Base-by-base conservation (phyloP, 106 monocot genomes). In the Acanthochlamys bracteata region DNA sequence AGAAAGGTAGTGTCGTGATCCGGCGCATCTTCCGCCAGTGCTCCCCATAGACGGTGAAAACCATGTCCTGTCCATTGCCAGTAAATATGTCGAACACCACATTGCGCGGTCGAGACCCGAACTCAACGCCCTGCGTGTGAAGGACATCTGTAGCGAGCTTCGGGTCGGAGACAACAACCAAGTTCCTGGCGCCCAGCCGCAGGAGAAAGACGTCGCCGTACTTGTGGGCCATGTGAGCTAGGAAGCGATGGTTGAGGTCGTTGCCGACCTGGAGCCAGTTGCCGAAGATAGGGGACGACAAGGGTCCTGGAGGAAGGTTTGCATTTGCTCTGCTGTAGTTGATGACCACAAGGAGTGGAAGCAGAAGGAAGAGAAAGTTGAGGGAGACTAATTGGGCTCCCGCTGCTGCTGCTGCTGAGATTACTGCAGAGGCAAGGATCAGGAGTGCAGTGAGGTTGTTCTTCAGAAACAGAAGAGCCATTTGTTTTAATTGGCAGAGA, bases 1-100 rank as follows among this genome's bases (percentile, higher is more conserved):
- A 84, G 71, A 84, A 84, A 16, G 83, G 79, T 52, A 76, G 79
- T 22, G 79, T 84, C 83, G 79, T 76, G 79, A 83, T 79, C 59
- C 83, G 71, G 8, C 83, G 62, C 83, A 83, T 83, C 79, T 76
- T 83, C 39, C 83, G 74, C 83, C 79, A 83, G 69, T 83, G 83
- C 23, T 83, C 83, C 21, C 83, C 76, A 53, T 84, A 84, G 67
- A 76, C 79, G 25, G 83, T 80, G 75, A 84, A 84, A 40, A 80
- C 79, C 83, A 84, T 84, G 69, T 84, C 83, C 72, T 84, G 83
- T 33, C 79, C 83, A 17, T 80, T 70, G 16, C 79, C 79, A 52
- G 79, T 76, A 76, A 80, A 84, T 60, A 84, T 73, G 68, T 84
- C 79, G 69, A 84, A 73, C 19, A 80, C 83, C 21, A 80, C 76